Conservation (phyloP, 495 filamentous ascomycete genomes). For the Trichoderma parareesei region DNA sequence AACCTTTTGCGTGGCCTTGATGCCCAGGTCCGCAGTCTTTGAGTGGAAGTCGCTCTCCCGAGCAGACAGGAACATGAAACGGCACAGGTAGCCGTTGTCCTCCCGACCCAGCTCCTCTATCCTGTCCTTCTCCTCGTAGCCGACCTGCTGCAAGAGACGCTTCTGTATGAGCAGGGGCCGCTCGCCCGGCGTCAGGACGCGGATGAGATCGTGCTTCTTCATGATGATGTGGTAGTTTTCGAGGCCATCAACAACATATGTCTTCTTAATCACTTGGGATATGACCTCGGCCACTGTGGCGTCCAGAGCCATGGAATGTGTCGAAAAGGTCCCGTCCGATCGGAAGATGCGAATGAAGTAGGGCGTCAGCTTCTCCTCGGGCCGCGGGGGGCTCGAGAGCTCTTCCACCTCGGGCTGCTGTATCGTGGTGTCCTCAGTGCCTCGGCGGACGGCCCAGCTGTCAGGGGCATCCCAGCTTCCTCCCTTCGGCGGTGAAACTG, state of each 20-base stretch:
- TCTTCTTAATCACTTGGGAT: conserved; percentile 77
- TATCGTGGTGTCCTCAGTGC: conserved; percentile 46
- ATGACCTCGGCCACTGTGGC: conserved; percentile 80
- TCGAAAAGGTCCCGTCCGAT: conserved; percentile 87
- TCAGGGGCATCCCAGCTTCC: conserved; percentile 81
- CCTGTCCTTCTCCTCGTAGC: conserved; percentile 78
- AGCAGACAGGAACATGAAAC: conserved; percentile 87
- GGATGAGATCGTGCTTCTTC: conserved; percentile 82
- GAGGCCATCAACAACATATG: conserved; percentile 77
- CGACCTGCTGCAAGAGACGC: conserved; percentile 80
- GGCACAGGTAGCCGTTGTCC: conserved; percentile 93
- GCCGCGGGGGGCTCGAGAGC: conserved; percentile 49
- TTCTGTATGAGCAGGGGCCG: conserved; percentile 89
- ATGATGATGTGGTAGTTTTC: conserved; percentile 94
- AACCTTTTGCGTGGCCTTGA: conserved; percentile 75
- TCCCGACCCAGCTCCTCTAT: conserved; percentile 95
- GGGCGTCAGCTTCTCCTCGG: conserved; percentile 56
- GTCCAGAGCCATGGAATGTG: conserved; percentile 70
- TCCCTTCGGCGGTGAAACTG: conserved; percentile 26
- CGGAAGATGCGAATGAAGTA: conserved; percentile 97
- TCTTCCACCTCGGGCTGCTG: conserved; percentile 49
- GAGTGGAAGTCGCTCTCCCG: conserved; percentile 70
- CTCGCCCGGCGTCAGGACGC: conserved; percentile 70
- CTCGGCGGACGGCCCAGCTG: conserved; percentile 79
- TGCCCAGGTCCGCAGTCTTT: conserved; percentile 59